phyloP scores from a whole-genome alignment of 352 stramenopile genomes.

The Globisporangium spinosum region DNA sequence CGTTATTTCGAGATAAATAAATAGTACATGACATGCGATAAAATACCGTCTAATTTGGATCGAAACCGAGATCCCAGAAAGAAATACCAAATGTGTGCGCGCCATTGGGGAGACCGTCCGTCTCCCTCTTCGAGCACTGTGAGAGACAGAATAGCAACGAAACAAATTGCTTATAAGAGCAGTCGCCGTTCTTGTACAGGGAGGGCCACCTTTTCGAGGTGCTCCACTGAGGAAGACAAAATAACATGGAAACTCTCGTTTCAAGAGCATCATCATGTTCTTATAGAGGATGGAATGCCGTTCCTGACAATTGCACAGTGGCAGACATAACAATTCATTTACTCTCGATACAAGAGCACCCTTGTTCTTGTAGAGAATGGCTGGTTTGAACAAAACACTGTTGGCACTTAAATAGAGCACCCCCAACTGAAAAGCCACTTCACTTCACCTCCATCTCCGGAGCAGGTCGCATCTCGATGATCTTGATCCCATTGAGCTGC shows the following conservation, averaged over 20 bases:
- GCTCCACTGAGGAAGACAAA: not conserved
- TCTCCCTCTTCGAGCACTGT: not conserved
- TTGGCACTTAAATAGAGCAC: not conserved
- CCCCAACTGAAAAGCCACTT: not conserved
- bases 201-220: not conserved
- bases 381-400: not conserved
- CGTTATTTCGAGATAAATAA: not conserved
- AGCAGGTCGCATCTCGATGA: not conserved
- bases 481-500: not conserved
- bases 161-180: not conserved
- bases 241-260: not conserved
- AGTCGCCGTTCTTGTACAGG: not conserved
- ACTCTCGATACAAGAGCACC: not conserved
- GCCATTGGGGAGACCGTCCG: constrained; percentile 4
- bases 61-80: constrained; percentile 2
- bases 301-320: not conserved
- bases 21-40: not conserved
- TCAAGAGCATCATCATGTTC: not conserved
- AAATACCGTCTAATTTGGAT: not conserved
- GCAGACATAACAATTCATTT: not conserved
- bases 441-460: not conserved
- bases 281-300: not conserved
- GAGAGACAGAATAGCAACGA: not conserved
- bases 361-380: not conserved
- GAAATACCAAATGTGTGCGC: not conserved